phyloP scores from a whole-genome alignment of 2,329 filamentous ascomycete species.

The Exophiala alcalophila region DNA sequence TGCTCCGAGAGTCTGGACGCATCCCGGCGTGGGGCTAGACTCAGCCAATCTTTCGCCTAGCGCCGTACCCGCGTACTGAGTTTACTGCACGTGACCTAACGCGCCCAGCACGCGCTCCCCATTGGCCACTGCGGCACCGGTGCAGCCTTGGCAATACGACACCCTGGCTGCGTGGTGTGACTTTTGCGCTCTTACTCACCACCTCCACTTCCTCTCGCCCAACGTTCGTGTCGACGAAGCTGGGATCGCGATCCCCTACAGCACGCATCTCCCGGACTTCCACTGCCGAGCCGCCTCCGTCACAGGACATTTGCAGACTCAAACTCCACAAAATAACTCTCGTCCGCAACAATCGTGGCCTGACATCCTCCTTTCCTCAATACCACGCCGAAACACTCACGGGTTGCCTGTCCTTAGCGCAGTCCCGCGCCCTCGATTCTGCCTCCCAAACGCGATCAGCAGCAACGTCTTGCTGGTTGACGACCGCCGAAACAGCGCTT shows the following conservation, averaged over 20 bases:
- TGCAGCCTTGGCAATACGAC: constrained; percentile 18
- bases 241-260: no score
- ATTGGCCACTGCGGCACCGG: constrained; percentile 5
- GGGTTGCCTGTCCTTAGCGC: constrained; percentile 1
- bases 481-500: constrained; percentile 62
- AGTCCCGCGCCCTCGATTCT: constrained; percentile 45
- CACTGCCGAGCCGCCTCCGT: constrained; percentile 12
- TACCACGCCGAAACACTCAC: constrained; percentile 9
- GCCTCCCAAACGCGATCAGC: constrained; percentile 86
- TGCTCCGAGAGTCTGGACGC: constrained; percentile 19
- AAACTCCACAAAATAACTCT: constrained; percentile 19
- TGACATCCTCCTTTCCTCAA: constrained; percentile 21
- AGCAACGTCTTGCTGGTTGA: constrained; percentile 87
- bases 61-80: constrained; percentile 5
- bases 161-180: constrained; percentile 21
- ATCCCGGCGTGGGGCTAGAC: constrained; percentile 8
- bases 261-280: constrained; percentile 4
- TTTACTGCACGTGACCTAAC: constrained; percentile 13
- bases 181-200: constrained; percentile 13
- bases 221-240: not conserved
- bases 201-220: not conserved
- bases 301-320: constrained; percentile 19
- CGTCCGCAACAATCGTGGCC: constrained; percentile 21
- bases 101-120: not conserved
- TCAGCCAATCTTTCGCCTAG: not conserved